These are phyloP conservation scores for Xylariaceae sp. DNA, from an alignment of 2,329 filamentous ascomycete genomes.

Conservation along the genomic window DNA sequence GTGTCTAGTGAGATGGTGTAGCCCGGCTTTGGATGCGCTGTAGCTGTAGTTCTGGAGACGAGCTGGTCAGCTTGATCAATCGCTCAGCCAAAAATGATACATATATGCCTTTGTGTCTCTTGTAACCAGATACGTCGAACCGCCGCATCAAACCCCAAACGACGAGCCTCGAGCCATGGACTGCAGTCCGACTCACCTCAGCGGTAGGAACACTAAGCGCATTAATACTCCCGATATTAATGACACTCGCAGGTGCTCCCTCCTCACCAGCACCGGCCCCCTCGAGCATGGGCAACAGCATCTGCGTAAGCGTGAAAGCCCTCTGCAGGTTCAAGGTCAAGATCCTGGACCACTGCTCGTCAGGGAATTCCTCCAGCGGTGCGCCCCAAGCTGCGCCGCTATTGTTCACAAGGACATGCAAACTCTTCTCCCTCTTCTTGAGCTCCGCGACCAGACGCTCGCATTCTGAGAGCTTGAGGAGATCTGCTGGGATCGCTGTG, in stretches of 20 bases:
- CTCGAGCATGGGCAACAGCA: conserved; percentile 57
- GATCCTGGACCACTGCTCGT: conserved; percentile 56
- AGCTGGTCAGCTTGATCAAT: background rate
- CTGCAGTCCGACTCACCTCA: conserved; percentile 28
- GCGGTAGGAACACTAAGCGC: conserved; percentile 58
- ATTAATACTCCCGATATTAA: conserved; percentile 65
- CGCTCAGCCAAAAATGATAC: background rate
- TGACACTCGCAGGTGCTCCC: conserved; percentile 53
- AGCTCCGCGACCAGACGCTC: conserved; percentile 52
- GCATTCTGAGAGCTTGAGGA: conserved; percentile 59
- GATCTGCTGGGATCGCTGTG: conserved; percentile 59
- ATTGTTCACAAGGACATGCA: conserved; percentile 67
- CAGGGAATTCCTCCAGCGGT: conserved; percentile 57
- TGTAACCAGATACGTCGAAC: background rate
- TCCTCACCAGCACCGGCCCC: conserved; percentile 39
- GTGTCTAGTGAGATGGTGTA: conserved; percentile 62
- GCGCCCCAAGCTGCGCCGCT: conserved; percentile 64
- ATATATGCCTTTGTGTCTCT: background rate
- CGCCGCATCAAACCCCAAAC: background rate
- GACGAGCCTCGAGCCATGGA: background rate
- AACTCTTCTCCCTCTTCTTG: conserved; percentile 44
- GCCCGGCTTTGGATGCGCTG: conserved; percentile 59
- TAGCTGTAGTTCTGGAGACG: conserved; percentile 53
- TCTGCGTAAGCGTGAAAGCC: conserved; percentile 65
- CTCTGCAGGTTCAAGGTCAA: conserved; percentile 66